Percentiles rank a stretch among this genome's conserved stretches.
phyloP scores from a whole-genome alignment of 768 basidiomycete genomes.

The Phlebiopsis gigantea region DNA sequence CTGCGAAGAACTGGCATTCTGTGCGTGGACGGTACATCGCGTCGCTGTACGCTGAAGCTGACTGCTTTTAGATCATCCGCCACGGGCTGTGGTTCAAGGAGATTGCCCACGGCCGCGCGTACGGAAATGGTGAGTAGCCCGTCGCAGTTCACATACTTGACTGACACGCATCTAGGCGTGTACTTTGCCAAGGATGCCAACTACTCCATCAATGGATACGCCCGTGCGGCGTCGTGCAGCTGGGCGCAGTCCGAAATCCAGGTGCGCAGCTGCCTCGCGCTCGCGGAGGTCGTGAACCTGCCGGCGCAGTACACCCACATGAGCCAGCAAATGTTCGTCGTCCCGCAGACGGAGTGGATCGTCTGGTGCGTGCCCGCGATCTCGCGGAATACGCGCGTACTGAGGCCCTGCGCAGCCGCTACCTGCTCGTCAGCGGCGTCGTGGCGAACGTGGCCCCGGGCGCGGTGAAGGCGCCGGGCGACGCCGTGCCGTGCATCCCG shows the following conservation, averaged over 20 bases:
- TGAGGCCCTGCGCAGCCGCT: constrained; percentile 37
- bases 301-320: constrained; percentile 38
- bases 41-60: neutral
- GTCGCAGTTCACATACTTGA: constrained; percentile 2
- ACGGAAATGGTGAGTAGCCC: constrained; percentile 48
- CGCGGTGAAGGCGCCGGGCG: neutral
- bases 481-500: neutral
- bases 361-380: constrained; percentile 42
- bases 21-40: constrained; percentile 30
- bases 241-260: constrained; percentile 50
- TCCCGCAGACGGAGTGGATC: constrained; percentile 64
- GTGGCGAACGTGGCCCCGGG: neutral
- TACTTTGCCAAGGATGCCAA: constrained; percentile 60
- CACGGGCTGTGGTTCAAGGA: constrained; percentile 64
- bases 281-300: constrained; percentile 64
- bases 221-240: constrained; percentile 22
- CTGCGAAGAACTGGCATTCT: constrained; percentile 65
- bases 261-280: constrained; percentile 47
- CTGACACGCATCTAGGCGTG: constrained; percentile 39
- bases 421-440: constrained; percentile 48
- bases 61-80: constrained; percentile 49
- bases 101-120: constrained; percentile 53
- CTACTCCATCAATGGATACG: constrained; percentile 43
- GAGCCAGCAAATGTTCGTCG: constrained; percentile 40
- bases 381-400: neutral